Evolutionary conservation across 164 flowering plant species (phyloP), one percentile per base, ranked within the genome.

Genomic region (Chloranthus sessilifolius): DNA sequence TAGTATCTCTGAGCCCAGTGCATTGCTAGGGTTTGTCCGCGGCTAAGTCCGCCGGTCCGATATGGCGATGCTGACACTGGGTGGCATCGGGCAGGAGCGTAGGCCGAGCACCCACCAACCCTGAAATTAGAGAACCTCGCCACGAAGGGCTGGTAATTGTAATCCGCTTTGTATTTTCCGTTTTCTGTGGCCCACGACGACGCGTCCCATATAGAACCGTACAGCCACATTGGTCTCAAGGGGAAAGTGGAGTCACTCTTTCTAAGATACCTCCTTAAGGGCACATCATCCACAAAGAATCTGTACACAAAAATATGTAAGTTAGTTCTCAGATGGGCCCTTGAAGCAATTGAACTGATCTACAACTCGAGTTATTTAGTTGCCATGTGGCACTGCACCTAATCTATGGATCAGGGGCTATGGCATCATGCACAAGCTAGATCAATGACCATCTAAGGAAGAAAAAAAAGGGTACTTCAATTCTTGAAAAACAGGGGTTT

Each of bases 161-260:
- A 92, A 55, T 92, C 83, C 1, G 89, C 95, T 50, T 79, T 88
- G 87, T 88, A 88, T 66, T 79, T 92, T 0, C 99, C 99, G 48
- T 84, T 58, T 45, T 91, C 98, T 0, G 98, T 91, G 37, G 98
- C 98, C 98, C 98, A 91, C 0, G 89, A 68, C 0, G 98, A 91
- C 0, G 98, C 98, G 41, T 91, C 98, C 98, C 98, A 91, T 29
- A 91, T 82, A 1, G 98, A 91, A 0, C 98, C 98, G 23, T 88
- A 88, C 3, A 66, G 67, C 74, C 74, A 85, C 98, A 91, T 77
- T 21, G 96, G 95, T 52, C 92, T 75, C 36, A 38, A 3, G 0
- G 96, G 96, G 57, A 81, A 91, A 35, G 95, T 77, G 1, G 76
- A 66, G 10, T 72, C 83, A 17, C 74, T 76, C 65, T 80, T 83